Conservation (phyloP, 352 stramenopile species). For the Plasmopara halstedii region DNA sequence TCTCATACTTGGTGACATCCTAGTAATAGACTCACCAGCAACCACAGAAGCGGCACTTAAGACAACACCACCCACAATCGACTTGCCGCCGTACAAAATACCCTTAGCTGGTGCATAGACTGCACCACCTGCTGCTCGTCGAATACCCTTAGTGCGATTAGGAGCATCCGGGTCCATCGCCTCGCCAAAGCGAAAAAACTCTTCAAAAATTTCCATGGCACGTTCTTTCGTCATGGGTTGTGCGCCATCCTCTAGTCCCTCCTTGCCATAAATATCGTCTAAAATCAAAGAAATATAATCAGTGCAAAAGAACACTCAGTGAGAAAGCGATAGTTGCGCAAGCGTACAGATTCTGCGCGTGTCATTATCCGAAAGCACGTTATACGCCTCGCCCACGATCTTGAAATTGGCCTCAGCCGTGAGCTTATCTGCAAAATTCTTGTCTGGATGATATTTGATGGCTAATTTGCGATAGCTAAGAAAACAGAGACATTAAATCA, state of each 20-base stretch:
- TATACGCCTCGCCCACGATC: slow-evolving; percentile 91
- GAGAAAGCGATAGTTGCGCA: not conserved
- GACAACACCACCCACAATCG: slow-evolving; percentile 74
- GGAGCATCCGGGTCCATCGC: slow-evolving; percentile 79
- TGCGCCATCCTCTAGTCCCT: slow-evolving; percentile 79
- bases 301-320: slow-evolving; percentile 4
- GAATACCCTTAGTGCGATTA: slow-evolving; percentile 66
- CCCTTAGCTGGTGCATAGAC: slow-evolving; percentile 80
- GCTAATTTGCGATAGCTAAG: slow-evolving; percentile 88
- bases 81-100: slow-evolving; percentile 76
- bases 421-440: slow-evolving; percentile 82
- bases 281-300: too few relatives aligned
- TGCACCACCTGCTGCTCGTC: slow-evolving; percentile 64
- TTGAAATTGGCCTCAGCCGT: slow-evolving; percentile 91
- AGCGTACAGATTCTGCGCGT: slow-evolving; percentile 83
- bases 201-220: slow-evolving; percentile 78
- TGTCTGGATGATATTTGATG: slow-evolving; percentile 92
- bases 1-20: not conserved
- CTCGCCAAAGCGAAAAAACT: slow-evolving; percentile 82
- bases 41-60: slow-evolving; percentile 77
- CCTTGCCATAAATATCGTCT: slow-evolving; percentile 53
- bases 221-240: slow-evolving; percentile 81
- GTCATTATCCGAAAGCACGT: slow-evolving; percentile 88
- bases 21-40: not conserved
- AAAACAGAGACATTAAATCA: not conserved